Evolutionary conservation across 2,329 filamentous ascomycete species (phyloP).

Genomic region (Neofusicoccum ribis): DNA sequence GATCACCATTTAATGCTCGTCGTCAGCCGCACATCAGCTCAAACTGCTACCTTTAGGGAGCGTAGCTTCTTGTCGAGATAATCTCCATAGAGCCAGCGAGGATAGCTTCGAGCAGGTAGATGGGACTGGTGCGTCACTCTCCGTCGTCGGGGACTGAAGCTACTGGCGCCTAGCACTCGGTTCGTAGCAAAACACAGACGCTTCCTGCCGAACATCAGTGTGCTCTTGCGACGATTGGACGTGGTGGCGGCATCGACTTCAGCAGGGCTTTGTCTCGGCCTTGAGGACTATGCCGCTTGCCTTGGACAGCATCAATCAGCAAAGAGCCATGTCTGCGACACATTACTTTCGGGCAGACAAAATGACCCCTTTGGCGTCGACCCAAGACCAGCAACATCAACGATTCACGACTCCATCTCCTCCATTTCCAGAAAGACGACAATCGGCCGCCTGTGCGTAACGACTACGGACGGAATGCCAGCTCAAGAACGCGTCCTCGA

Average conservation of each 20-base stretch:
- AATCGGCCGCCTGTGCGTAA: not conserved
- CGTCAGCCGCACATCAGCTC: conserved; percentile 19
- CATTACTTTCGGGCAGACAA: not conserved
- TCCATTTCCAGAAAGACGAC: not conserved
- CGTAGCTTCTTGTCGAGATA: conserved; percentile 69
- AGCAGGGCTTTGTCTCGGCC: not conserved
- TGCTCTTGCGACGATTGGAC: conserved; percentile 26
- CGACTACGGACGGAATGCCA: not conserved
- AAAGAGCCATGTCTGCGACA: conserved; percentile 13
- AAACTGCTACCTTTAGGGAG: conserved; percentile 47
- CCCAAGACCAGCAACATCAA: not conserved
- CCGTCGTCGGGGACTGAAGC: conserved; percentile 12
- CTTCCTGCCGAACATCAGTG: conserved; percentile 43
- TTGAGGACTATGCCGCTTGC: not conserved
- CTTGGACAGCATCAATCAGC: conserved; percentile 7
- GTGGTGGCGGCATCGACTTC: conserved; percentile 14
- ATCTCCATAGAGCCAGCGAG: conserved; percentile 64
- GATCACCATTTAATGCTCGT: conserved; percentile 16
- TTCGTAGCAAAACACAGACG: conserved; percentile 69
- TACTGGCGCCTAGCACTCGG: conserved; percentile 50
- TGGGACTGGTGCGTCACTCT: conserved; percentile 18
- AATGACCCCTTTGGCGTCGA: not conserved
- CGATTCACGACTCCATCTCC: not conserved
- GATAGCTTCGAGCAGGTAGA: conserved; percentile 42
- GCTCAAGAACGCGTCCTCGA: not conserved